Percentiles rank a stretch among this genome's conserved stretches.
Evolutionary conservation across 1,284 basidiomycete genomes (phyloP).

Genomic region (Leccinum angustisporum): DNA sequence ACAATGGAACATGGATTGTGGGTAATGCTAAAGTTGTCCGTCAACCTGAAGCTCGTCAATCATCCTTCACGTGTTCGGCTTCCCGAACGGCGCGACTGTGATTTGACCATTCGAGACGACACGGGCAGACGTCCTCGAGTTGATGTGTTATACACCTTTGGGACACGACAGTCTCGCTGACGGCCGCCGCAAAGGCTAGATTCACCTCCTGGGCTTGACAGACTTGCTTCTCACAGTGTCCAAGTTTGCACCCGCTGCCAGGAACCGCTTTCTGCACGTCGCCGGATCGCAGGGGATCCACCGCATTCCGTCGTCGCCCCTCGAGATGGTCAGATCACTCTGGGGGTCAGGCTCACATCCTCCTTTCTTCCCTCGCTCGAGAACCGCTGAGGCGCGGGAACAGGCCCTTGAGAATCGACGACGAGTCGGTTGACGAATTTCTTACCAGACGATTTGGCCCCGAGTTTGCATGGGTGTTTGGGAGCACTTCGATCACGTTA

Average conservation of each 20-base stretch:
- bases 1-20: no score
- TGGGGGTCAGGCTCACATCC: slow-evolving; percentile 40
- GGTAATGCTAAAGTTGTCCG: no score
- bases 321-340: slow-evolving; percentile 46
- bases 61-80: no score
- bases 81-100: no score
- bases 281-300: slow-evolving; percentile 47
- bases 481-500: slow-evolving; percentile 1
- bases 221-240: slow-evolving; percentile 63
- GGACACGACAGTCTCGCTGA: slow-evolving; percentile 14
- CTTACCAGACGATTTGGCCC: no score
- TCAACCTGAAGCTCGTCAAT: no score
- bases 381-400: slow-evolving; percentile 58
- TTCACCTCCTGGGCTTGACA: slow-evolving; percentile 68
- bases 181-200: slow-evolving; percentile 45
- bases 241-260: slow-evolving; percentile 66
- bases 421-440: no score
- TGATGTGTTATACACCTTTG: slow-evolving; percentile 56
- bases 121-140: slow-evolving; percentile 62
- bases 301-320: slow-evolving; percentile 45
- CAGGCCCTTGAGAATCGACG: no score
- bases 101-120: no score
- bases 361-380: slow-evolving; percentile 54
- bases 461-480: no score
- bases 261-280: slow-evolving; percentile 72